Percentiles rank a stretch among this genome's conserved stretches.
Conservation (phyloP, 371 early-diverging fungal genomes). For the Circinella minor region DNA sequence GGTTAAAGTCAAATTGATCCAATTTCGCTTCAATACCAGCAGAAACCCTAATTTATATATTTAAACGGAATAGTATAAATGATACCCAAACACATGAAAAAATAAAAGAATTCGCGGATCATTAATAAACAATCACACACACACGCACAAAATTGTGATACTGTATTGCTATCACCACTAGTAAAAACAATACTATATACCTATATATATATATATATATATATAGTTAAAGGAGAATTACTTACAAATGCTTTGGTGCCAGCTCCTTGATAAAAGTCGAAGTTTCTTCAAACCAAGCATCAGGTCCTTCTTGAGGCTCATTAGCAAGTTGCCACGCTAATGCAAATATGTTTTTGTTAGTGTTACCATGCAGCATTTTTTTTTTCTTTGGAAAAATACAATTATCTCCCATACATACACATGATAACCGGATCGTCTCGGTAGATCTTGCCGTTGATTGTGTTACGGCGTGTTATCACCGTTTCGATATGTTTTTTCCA, state of each 20-base stretch:
- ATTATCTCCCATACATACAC: constrained; percentile 21
- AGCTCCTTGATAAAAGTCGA: constrained; percentile 52
- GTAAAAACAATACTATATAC: too few species aligned
- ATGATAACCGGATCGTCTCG: constrained; percentile 46
- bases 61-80: not conserved
- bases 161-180: too few species aligned
- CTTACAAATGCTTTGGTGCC: constrained; percentile 49
- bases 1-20: constrained; percentile 50
- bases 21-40: constrained; percentile 58
- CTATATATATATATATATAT: not conserved
- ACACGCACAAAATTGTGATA: too few species aligned
- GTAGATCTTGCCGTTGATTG: constrained; percentile 42
- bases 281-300: constrained; percentile 51
- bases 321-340: constrained; percentile 54
- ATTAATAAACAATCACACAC: too few species aligned
- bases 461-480: constrained; percentile 39
- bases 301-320: constrained; percentile 46
- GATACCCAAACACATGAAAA: too few species aligned
- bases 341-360: not conserved
- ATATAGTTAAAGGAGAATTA: not conserved
- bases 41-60: constrained; percentile 29
- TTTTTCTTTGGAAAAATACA: not conserved
- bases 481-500: constrained; percentile 41
- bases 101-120: too few species aligned
- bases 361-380: constrained; percentile 2